Percentiles rank a stretch among this genome's conserved stretches.
phyloP scores from a whole-genome alignment of 2,329 filamentous ascomycete genomes.

The Arthrinium puccinioides region DNA sequence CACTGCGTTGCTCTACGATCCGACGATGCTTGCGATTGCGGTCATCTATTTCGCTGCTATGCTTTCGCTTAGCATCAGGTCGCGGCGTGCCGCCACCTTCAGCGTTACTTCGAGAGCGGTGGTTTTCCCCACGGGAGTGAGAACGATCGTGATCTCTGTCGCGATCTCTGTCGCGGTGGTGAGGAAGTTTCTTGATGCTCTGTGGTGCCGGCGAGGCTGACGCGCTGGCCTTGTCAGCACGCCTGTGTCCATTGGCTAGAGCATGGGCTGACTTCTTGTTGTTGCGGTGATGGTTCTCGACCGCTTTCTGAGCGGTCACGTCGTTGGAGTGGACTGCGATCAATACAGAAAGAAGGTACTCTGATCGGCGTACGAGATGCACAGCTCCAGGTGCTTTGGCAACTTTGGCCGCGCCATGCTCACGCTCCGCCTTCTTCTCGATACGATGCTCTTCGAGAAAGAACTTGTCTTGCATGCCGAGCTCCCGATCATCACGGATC shows the following conservation, averaged over 20 bases:
- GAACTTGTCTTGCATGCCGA: conserved; percentile 83
- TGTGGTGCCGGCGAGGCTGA: conserved; percentile 66
- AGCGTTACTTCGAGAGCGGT: conserved; percentile 41
- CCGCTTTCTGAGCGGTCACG: conserved; percentile 64
- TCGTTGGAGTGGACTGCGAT: conserved; percentile 79
- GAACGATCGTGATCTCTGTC: conserved; percentile 36
- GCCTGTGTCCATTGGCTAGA: conserved; percentile 52
- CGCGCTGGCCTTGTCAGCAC: conserved; percentile 46
- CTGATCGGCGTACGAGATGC: conserved; percentile 87
- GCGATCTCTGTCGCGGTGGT: conserved; percentile 34
- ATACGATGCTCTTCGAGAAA: conserved; percentile 98
- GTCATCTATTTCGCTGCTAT: conserved; percentile 45
- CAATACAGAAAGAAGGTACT: conserved; percentile 91
- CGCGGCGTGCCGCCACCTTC: conserved; percentile 41
- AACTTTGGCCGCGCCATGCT: conserved; percentile 67
- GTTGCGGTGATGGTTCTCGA: conserved; percentile 91
- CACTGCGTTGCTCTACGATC: conserved; percentile 33
- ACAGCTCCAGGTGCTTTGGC: conserved; percentile 95
- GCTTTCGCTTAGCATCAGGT: conserved; percentile 54
- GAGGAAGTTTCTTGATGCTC: conserved; percentile 38
- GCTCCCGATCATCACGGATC: conserved; percentile 84
- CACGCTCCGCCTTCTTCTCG: conserved; percentile 91
- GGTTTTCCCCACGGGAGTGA: conserved; percentile 37
- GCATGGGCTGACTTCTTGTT: conserved; percentile 65
- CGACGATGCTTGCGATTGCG: conserved; percentile 44